Percentiles rank a stretch among this genome's conserved stretches.
phyloP scores from a whole-genome alignment of 768 basidiomycete species.

The Pholiota microspora region DNA sequence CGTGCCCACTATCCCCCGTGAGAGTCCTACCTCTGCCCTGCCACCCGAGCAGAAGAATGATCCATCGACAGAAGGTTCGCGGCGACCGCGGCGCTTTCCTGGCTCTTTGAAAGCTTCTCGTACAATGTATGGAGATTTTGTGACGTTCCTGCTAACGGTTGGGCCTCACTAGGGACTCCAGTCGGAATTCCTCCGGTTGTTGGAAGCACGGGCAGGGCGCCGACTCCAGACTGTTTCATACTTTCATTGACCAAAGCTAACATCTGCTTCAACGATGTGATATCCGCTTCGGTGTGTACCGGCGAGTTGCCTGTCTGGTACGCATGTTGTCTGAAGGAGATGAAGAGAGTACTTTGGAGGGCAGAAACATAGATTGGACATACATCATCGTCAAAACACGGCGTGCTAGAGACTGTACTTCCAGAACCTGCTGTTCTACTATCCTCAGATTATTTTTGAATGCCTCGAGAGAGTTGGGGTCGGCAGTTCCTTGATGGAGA shows the following conservation, averaged over 20 bases:
- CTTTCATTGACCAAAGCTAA: conserved; percentile 44
- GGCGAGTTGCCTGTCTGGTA: conserved; percentile 57
- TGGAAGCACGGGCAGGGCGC: conserved; percentile 54
- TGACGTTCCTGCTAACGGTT: conserved; percentile 41
- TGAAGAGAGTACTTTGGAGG: too few species aligned
- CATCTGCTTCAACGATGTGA: conserved; percentile 50
- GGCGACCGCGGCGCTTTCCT: conserved; percentile 56
- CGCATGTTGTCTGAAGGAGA: conserved; percentile 41
- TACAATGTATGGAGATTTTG: conserved; percentile 44
- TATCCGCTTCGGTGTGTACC: conserved; percentile 54
- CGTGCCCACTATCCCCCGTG: not conserved
- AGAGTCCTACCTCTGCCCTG: not conserved
- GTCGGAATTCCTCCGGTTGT: not conserved
- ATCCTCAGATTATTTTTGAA: conserved; percentile 58
- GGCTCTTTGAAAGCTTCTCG: conserved; percentile 49
- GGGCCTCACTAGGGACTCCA: conserved; percentile 39
- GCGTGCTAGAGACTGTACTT: conserved; percentile 48
- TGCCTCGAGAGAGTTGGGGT: conserved; percentile 58
- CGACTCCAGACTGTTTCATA: conserved; percentile 61
- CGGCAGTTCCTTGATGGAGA: conserved; percentile 32
- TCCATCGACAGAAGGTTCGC: conserved; percentile 31
- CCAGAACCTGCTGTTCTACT: conserved; percentile 45
- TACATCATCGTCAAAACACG: conserved; percentile 54
- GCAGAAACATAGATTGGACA: too few species aligned
- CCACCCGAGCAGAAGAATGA: not conserved